Evolutionary conservation across 352 stramenopile genomes (phyloP).

Genomic region (Phytophthora lateralis): DNA sequence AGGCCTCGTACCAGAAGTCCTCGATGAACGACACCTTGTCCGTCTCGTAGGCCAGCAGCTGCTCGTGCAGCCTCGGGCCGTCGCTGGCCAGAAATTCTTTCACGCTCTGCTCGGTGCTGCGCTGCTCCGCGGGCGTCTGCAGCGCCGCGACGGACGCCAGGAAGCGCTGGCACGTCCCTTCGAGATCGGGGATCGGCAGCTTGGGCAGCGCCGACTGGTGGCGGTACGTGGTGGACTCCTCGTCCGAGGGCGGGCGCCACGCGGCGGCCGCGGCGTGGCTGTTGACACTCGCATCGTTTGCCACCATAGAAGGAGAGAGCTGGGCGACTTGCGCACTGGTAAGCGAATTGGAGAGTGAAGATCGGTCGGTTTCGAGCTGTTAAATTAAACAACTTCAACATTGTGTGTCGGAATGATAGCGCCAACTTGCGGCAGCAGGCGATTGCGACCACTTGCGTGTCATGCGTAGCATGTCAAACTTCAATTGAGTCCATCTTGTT

Average conservation of each 20-base stretch:
- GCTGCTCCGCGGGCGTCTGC: conserved; percentile 73
- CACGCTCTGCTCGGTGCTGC: conserved; percentile 51
- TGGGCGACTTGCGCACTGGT: neutral
- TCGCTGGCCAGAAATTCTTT: conserved; percentile 65
- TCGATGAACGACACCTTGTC: conserved; percentile 87
- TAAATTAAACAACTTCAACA: conserved; percentile 17
- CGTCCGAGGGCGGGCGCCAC: conserved; percentile 37
- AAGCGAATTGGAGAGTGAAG: conserved; percentile 17
- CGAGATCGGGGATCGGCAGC: conserved; percentile 82
- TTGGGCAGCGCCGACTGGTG: conserved; percentile 80
- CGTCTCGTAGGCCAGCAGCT: conserved; percentile 73
- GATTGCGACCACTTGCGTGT: conserved; percentile 1
- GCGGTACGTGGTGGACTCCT: conserved; percentile 68
- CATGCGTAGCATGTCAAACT: neutral
- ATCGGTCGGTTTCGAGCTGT: neutral
- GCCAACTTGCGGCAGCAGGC: neutral
- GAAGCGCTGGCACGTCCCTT: conserved; percentile 83
- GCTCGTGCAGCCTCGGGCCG: conserved; percentile 73
- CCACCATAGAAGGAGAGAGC: conserved; percentile 8
- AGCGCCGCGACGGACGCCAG: conserved; percentile 76
- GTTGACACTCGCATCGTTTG: conserved; percentile 15
- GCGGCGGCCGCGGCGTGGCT: conserved; percentile 1
- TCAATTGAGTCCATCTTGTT: neutral
- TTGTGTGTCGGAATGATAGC: conserved; percentile 6
- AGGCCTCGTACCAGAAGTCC: conserved; percentile 97